Evolutionary conservation across 139 green algal genomes (phyloP).

Genomic region (Auxenochlorella pyrenoidosa): DNA sequence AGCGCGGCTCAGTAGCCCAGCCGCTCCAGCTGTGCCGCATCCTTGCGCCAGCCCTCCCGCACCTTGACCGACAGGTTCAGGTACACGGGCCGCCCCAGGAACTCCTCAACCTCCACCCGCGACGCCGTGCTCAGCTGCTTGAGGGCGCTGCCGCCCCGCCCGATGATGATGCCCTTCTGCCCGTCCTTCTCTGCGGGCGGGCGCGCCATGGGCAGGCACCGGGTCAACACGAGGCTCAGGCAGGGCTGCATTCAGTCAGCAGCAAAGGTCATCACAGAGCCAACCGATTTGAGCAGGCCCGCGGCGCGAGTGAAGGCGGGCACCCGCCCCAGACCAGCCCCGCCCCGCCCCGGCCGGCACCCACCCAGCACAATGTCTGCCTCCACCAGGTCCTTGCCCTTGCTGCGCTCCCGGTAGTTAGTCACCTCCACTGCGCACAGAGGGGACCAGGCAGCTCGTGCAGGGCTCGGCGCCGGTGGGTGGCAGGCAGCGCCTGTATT

Average conservation of each 20-base stretch:
- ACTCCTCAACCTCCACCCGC: constrained; percentile 83
- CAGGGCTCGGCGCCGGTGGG: too few relatives aligned
- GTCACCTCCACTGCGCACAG: constrained; percentile 72
- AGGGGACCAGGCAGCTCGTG: too few relatives aligned
- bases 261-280: too few relatives aligned
- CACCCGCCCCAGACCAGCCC: not conserved
- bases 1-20: constrained; percentile 29
- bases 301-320: too few relatives aligned
- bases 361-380: constrained; percentile 23
- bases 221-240: too few relatives aligned
- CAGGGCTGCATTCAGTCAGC: too few relatives aligned
- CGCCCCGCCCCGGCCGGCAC: not conserved
- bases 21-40: constrained; percentile 30
- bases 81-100: constrained; percentile 80
- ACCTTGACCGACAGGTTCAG: constrained; percentile 83
- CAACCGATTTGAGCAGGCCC: too few relatives aligned
- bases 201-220: too few relatives aligned
- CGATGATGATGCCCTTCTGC: constrained; percentile 89
- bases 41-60: constrained; percentile 60
- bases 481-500: too few relatives aligned
- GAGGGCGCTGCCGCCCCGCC: constrained; percentile 66
- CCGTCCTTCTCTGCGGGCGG: constrained; percentile 57
- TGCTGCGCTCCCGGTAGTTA: constrained; percentile 65
- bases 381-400: constrained; percentile 78
- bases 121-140: constrained; percentile 70